Conservation (phyloP, 2,329 filamentous ascomycete species). For the Stagonosporopsis cucurbitacearum region DNA sequence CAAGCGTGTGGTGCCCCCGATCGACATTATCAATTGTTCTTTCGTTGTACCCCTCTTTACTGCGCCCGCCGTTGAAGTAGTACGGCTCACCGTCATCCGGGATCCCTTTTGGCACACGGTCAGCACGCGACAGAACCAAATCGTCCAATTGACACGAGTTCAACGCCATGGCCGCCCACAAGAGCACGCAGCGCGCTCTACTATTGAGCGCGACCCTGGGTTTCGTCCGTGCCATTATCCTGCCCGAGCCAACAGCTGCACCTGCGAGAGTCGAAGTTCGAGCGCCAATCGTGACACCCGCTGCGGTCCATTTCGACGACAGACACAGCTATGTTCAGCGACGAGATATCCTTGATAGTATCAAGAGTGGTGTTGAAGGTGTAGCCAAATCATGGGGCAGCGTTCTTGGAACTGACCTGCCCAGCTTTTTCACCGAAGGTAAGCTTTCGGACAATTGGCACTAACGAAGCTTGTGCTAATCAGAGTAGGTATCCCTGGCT, state of each 20-base stretch:
- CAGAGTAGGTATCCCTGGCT: constrained; percentile 64
- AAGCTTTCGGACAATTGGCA: constrained; percentile 9
- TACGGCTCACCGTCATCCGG: not conserved
- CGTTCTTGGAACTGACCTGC: constrained; percentile 44
- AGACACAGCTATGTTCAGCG: constrained; percentile 42
- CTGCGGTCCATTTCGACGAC: constrained; percentile 42
- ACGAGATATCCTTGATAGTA: constrained; percentile 42
- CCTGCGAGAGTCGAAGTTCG: constrained; percentile 39
- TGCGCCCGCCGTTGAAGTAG: constrained; percentile 1
- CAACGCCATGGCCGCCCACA: constrained; percentile 24
- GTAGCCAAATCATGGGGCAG: constrained; percentile 42
- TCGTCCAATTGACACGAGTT: not conserved
- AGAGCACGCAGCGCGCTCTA: constrained; percentile 27
- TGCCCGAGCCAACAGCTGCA: constrained; percentile 42
- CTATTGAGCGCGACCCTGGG: constrained; percentile 31
- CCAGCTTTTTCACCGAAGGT: constrained; percentile 48
- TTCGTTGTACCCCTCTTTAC: not conserved
- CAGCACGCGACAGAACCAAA: not conserved
- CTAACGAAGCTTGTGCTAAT: constrained; percentile 32
- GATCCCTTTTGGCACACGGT: not conserved
- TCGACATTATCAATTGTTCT: not conserved
- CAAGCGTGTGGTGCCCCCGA: constrained; percentile 1
- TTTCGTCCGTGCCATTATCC: constrained; percentile 33
- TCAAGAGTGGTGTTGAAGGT: constrained; percentile 40
- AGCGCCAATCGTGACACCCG: constrained; percentile 43